phyloP scores from a whole-genome alignment of 441 rosid species.

The Aquilaria agallochum region DNA sequence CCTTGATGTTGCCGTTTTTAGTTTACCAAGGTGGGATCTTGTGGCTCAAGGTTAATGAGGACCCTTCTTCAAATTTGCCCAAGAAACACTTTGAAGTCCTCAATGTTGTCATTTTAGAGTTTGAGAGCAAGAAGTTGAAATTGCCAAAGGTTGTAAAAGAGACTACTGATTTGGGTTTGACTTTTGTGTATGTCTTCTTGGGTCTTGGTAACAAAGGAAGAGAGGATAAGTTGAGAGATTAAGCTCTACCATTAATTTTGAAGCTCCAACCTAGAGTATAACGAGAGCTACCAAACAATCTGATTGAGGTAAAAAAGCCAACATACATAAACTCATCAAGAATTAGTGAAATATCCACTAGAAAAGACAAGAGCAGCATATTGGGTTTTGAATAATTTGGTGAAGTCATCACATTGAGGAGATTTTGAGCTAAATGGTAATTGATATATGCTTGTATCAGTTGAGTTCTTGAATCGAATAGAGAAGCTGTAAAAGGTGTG shows the following conservation, averaged over 20 bases:
- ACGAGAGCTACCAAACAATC: slow-evolving; percentile 65
- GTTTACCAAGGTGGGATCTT: slow-evolving; percentile 60
- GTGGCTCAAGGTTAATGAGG: slow-evolving; percentile 85
- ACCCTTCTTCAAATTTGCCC: slow-evolving; percentile 46
- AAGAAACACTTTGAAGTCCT: slow-evolving; percentile 83
- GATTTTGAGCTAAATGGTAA: slow-evolving; percentile 39
- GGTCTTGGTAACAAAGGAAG: slow-evolving; percentile 55
- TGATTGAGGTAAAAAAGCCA: slow-evolving; percentile 87
- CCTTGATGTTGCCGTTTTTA: slow-evolving; percentile 68
- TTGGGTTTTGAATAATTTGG: slow-evolving; percentile 50
- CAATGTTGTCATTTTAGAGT: slow-evolving; percentile 61
- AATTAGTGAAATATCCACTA: slow-evolving; percentile 44
- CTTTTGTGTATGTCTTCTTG: slow-evolving; percentile 38
- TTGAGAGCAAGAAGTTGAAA: slow-evolving; percentile 72
- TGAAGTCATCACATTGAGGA: slow-evolving; percentile 53
- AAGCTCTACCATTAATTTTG: slow-evolving; percentile 36
- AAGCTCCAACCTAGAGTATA: slow-evolving; percentile 78
- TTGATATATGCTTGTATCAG: slow-evolving; percentile 58
- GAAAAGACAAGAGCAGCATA: slow-evolving; percentile 43
- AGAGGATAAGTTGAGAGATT: slow-evolving; percentile 42
- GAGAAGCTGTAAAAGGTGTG: slow-evolving; percentile 55
- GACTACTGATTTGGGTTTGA: slow-evolving; percentile 34
- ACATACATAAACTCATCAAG: slow-evolving; percentile 50
- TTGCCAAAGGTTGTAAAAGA: slow-evolving; percentile 48
- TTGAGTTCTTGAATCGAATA: slow-evolving; percentile 45